Percentiles rank a stretch among this genome's conserved stretches.
Conservation (phyloP, 1,139 yeast genomes). For the Chernovozyma sophiae-reginae region DNA sequence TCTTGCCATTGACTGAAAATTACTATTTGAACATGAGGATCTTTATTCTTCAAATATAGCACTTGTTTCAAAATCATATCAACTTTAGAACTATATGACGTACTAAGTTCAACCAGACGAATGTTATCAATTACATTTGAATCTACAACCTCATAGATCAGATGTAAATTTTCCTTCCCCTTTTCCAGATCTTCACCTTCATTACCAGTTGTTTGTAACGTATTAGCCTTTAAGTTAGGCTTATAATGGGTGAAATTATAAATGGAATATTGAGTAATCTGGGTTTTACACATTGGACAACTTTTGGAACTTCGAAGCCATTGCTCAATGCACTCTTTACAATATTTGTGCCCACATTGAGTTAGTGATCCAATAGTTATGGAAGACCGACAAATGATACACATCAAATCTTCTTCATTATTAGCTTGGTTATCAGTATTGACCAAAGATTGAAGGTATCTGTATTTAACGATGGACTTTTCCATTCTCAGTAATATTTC, state of each 20-base stretch:
- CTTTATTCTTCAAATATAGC: constrained; percentile 52
- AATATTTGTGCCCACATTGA: constrained; percentile 87
- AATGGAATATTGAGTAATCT: constrained; percentile 40
- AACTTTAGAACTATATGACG: constrained; percentile 75
- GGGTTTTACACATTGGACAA: constrained; percentile 79
- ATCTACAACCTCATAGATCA: constrained; percentile 49
- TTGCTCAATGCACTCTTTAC: constrained; percentile 66
- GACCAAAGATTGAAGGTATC: constrained; percentile 55
- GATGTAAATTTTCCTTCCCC: constrained; percentile 26
- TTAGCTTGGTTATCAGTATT: constrained; percentile 11
- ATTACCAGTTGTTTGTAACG: constrained; percentile 23
- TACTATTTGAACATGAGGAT: constrained; percentile 71
- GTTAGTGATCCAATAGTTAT: constrained; percentile 76
- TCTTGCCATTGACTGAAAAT: constrained; percentile 87
- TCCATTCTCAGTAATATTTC: constrained; percentile 21
- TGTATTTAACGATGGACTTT: constrained; percentile 48
- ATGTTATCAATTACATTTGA: constrained; percentile 40
- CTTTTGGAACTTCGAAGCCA: constrained; percentile 57
- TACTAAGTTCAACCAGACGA: constrained; percentile 35
- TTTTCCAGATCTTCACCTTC: constrained; percentile 9
- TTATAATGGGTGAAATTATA: constrained; percentile 55
- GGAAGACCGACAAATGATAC: constrained; percentile 72
- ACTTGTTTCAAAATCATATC: constrained; percentile 78
- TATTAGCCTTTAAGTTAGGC: constrained; percentile 45
- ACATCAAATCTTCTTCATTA: constrained; percentile 43